Evolutionary conservation across 495 filamentous ascomycete genomes (phyloP).

Genomic region (Aspergillus saccharolyticus): DNA sequence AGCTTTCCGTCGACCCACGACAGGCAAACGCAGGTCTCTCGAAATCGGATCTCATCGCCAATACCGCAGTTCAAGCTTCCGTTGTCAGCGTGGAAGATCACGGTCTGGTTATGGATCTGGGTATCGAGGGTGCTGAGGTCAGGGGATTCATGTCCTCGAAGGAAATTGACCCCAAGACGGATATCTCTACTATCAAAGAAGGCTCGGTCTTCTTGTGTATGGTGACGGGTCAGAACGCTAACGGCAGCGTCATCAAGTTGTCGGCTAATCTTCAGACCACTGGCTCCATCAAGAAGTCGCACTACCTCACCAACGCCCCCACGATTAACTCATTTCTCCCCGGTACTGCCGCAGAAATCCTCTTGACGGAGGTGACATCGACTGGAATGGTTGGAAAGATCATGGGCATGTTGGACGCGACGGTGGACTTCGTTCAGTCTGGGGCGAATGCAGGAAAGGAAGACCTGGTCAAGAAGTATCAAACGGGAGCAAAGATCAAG

Average conservation of each 20-base stretch:
- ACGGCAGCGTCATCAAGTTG: slow-evolving; percentile 80
- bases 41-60: slow-evolving; percentile 61
- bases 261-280: slow-evolving; percentile 64
- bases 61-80: slow-evolving; percentile 77
- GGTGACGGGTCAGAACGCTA: slow-evolving; percentile 67
- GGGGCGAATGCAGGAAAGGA: slow-evolving; percentile 58
- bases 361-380: slow-evolving; percentile 65
- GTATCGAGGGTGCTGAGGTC: slow-evolving; percentile 58
- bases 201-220: slow-evolving; percentile 81
- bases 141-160: slow-evolving; percentile 87
- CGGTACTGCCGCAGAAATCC: slow-evolving; percentile 79
- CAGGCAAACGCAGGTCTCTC: slow-evolving; percentile 69
- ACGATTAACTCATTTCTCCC: slow-evolving; percentile 87
- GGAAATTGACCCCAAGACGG: slow-evolving; percentile 59
- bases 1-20: slow-evolving; percentile 73
- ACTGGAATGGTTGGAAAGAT: slow-evolving; percentile 74
- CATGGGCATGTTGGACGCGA: slow-evolving; percentile 86
- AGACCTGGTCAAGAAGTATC: slow-evolving; percentile 66
- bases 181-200: slow-evolving; percentile 61
- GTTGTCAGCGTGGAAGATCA: slow-evolving; percentile 91
- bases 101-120: slow-evolving; percentile 89
- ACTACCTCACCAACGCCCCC: slow-evolving; percentile 67
- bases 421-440: slow-evolving; percentile 84
- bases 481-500: slow-evolving; percentile 79
- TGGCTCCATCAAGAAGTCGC: slow-evolving; percentile 65